Evolutionary conservation across 805 yeast genomes (phyloP).

Genomic region (Clavispora fructus): DNA sequence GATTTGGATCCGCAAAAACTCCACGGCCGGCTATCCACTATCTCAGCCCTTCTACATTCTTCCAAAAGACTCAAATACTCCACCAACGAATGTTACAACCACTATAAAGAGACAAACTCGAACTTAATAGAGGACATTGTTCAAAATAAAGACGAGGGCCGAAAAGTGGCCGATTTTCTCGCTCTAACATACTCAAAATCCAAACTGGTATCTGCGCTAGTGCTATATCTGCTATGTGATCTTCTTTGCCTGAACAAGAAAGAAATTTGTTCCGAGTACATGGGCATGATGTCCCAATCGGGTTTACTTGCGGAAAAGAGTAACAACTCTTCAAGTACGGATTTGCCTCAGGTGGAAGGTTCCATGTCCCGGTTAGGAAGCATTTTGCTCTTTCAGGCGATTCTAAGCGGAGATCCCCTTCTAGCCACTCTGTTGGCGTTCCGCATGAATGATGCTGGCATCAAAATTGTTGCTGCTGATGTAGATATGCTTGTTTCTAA

Average conservation of each 20-base stretch:
- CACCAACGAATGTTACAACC: neutral
- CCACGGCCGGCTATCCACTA: neutral
- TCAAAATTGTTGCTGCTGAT: constrained; percentile 3
- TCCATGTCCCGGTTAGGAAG: neutral
- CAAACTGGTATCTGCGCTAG: constrained; percentile 1
- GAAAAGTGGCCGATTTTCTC: neutral
- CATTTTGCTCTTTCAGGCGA: neutral
- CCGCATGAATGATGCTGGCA: neutral
- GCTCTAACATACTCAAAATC: neutral
- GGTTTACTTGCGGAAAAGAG: neutral
- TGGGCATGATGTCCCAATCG: neutral
- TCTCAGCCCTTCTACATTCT: neutral
- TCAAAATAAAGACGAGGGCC: neutral
- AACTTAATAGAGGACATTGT: neutral
- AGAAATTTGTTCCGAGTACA: neutral
- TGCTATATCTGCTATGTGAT: neutral
- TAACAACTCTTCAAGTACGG: too few relatives aligned
- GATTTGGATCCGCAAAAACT: neutral
- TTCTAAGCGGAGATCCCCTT: constrained; percentile 7
- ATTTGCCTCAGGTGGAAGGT: too few relatives aligned
- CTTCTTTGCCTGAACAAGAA: neutral
- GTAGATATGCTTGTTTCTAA: neutral
- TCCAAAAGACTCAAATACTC: constrained; percentile 1
- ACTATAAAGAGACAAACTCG: neutral
- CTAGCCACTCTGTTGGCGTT: constrained; percentile 9